Percentiles rank a stretch among this genome's conserved stretches.
phyloP scores from a whole-genome alignment of 306 rosid species.

The Betula pendula region DNA sequence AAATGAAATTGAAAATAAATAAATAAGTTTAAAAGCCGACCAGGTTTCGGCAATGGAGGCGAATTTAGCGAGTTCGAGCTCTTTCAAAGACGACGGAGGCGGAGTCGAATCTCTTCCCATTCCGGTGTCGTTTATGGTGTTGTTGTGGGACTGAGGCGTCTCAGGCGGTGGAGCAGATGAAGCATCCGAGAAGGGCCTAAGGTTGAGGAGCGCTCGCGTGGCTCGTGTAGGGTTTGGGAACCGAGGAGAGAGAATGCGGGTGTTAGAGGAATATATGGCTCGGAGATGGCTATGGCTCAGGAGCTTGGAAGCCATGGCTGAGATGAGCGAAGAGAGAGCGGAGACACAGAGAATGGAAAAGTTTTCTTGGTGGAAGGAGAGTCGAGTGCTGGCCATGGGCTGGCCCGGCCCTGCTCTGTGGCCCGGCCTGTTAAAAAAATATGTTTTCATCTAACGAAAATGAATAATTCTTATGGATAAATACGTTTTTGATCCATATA shows the following conservation, averaged over 20 bases:
- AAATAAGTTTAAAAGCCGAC: constrained; percentile 31
- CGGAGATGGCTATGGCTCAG: constrained; percentile 36
- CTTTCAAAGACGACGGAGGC: constrained; percentile 58
- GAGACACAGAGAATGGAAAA: neutral
- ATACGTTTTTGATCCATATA: no score
- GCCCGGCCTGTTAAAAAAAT: no score
- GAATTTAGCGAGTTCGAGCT: constrained; percentile 67
- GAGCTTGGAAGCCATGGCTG: constrained; percentile 43
- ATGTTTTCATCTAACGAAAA: no score
- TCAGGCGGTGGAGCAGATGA: constrained; percentile 32
- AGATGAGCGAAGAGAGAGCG: neutral
- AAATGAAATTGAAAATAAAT: neutral
- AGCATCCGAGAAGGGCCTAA: constrained; percentile 48
- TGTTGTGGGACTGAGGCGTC: constrained; percentile 15
- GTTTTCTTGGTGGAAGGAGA: neutral
- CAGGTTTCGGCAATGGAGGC: constrained; percentile 73
- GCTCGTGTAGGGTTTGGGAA: neutral
- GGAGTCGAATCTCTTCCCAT: constrained; percentile 21
- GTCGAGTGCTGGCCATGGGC: no score
- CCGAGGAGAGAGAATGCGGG: neutral
- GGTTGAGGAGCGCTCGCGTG: neutral
- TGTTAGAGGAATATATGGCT: constrained; percentile 20
- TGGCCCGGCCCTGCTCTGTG: no score
- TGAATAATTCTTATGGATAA: no score
- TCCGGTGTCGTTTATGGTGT: neutral